These are phyloP conservation scores for Trichoderma cornu-damae DNA, from an alignment of 2,329 filamentous ascomycete species.

Conservation along the genomic window DNA sequence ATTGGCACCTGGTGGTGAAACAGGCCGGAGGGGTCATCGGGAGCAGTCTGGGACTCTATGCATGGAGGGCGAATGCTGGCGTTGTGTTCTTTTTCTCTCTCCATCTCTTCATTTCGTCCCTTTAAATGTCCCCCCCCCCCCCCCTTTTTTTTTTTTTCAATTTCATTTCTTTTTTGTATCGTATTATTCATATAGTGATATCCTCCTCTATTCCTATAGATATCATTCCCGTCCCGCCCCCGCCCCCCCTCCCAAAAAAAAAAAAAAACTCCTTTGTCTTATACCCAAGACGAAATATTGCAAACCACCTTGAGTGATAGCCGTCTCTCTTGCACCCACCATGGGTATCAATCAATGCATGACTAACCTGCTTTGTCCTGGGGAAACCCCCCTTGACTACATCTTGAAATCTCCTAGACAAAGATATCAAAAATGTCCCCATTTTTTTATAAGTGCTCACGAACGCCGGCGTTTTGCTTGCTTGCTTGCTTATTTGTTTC, in stretches of 20 bases:
- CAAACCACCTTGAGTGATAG: background rate
- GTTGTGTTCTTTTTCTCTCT: background rate
- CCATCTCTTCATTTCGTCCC: background rate
- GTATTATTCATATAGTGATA: conserved; percentile 27
- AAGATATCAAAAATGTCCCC: background rate
- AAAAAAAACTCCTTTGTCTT: background rate
- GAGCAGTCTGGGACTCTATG: background rate
- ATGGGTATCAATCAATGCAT: conserved; percentile 5
- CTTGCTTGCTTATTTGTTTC: no score
- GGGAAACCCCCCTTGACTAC: background rate
- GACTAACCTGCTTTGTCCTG: background rate
- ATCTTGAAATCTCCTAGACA: background rate
- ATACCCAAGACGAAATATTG: background rate
- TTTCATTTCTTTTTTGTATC: conserved; percentile 18
- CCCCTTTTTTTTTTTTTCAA: no score
- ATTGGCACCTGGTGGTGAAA: background rate
- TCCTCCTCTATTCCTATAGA: conserved; percentile 25
- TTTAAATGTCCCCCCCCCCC: background rate
- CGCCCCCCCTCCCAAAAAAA: no score
- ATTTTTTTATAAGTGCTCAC: background rate
- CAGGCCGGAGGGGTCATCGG: background rate
- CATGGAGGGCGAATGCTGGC: background rate
- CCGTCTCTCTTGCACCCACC: background rate
- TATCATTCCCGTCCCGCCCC: conserved; percentile 6
- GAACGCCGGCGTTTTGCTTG: background rate